Conservation (phyloP, 306 rosid genomes). For the Malus domestica region DNA sequence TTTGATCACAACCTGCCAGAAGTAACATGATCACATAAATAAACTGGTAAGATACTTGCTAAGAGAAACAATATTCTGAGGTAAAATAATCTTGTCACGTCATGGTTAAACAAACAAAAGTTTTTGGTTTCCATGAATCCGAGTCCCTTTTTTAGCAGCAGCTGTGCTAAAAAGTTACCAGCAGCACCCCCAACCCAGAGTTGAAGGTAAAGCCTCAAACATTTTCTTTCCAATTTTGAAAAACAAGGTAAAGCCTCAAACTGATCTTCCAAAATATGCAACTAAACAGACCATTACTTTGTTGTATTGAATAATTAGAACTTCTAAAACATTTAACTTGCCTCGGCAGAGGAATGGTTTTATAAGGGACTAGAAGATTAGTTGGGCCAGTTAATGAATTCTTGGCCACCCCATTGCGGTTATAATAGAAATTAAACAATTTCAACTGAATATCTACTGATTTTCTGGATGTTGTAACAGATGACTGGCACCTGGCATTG, state of each 20-base stretch:
- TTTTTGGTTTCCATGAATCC: neutral
- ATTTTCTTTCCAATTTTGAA: neutral
- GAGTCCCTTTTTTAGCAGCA: neutral
- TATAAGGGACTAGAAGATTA: neutral
- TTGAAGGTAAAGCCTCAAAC: neutral
- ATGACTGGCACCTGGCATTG: neutral
- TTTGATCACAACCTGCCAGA: slow-evolving; percentile 72
- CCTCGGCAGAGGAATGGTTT: neutral
- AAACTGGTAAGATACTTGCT: slow-evolving; percentile 11
- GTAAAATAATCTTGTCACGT: neutral
- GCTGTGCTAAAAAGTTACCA: neutral
- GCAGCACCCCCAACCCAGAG: neutral
- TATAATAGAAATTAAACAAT: neutral
- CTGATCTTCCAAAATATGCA: neutral
- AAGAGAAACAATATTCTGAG: neutral
- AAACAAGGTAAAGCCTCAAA: neutral
- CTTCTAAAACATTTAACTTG: neutral
- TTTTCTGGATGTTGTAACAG: neutral
- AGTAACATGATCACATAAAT: slow-evolving; percentile 8
- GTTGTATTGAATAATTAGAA: neutral
- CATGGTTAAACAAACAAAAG: neutral
- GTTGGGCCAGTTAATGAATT: neutral
- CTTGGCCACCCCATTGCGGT: neutral
- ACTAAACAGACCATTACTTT: neutral
- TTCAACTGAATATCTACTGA: neutral